Percentiles rank a stretch among this genome's conserved stretches.
phyloP scores from a whole-genome alignment of 1,139 yeast genomes.

The Hansenula lynferdii region DNA sequence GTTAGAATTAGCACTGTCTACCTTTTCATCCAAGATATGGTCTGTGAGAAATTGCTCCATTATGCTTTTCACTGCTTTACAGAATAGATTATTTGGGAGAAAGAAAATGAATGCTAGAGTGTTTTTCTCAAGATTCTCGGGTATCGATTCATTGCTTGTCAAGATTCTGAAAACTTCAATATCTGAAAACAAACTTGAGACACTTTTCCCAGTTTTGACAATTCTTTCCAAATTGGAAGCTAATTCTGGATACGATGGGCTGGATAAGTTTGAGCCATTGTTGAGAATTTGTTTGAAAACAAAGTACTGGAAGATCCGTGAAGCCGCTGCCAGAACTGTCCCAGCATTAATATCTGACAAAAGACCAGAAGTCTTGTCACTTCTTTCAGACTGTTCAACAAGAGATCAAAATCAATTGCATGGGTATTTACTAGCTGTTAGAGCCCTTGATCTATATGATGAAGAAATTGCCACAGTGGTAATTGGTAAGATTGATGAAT shows the following conservation, averaged over 20 bases:
- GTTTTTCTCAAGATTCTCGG: conserved; percentile 62
- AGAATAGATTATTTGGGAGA: conserved; percentile 73
- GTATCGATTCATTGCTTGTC: conserved; percentile 44
- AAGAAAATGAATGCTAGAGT: conserved; percentile 51
- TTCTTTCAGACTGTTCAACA: conserved; percentile 12
- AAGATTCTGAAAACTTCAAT: conserved; percentile 38
- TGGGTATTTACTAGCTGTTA: conserved; percentile 50
- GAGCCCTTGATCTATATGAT: conserved; percentile 21
- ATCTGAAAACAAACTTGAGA: conserved; percentile 36
- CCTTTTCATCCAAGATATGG: conserved; percentile 71
- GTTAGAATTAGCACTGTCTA: conserved; percentile 51
- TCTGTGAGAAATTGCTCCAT: conserved; percentile 88
- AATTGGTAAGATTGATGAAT: conserved; percentile 14
- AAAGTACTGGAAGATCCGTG: conserved; percentile 77
- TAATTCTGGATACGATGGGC: conserved; percentile 47
- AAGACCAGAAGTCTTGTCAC: conserved; percentile 20
- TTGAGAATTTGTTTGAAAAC: conserved; percentile 44
- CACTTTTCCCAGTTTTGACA: conserved; percentile 70
- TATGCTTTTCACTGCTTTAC: conserved; percentile 85
- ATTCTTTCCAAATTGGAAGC: conserved; percentile 65
- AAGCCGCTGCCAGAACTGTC: conserved; percentile 73
- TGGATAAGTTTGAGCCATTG: conserved; percentile 44
- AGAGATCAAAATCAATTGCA: conserved; percentile 45
- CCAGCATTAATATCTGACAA: conserved; percentile 41
- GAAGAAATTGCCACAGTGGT: conserved; percentile 13